Conservation (phyloP, 106 monocot genomes). For the Dendrobium nobile region DNA sequence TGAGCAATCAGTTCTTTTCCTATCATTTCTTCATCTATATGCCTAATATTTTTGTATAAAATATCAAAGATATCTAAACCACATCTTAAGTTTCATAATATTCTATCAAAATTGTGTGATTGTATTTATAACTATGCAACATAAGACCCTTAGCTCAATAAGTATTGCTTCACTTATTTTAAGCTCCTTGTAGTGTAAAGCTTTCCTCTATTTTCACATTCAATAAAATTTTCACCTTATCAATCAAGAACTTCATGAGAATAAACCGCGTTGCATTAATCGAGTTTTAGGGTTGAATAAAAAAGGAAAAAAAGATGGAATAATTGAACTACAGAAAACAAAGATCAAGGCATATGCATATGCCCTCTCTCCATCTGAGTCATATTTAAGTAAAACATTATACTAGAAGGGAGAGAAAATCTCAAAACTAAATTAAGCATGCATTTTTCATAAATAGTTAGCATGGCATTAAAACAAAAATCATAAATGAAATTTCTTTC, state of each 20-base stretch:
- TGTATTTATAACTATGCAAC: neutral
- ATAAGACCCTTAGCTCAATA: neutral
- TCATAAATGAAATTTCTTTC: too few relatives aligned
- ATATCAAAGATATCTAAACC: neutral
- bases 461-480: too few relatives aligned
- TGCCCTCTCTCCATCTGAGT: too few relatives aligned
- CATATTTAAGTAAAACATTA: too few relatives aligned
- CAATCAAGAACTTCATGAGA: too few relatives aligned
- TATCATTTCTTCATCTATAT: neutral
- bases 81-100: neutral
- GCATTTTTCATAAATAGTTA: too few relatives aligned
- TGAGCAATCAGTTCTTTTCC: neutral
- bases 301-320: neutral
- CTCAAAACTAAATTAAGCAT: too few relatives aligned
- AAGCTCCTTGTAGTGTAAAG: neutral
- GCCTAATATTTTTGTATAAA: neutral
- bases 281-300: neutral
- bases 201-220: neutral
- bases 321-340: neutral
- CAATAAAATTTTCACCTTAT: too few relatives aligned
- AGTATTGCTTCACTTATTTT: neutral
- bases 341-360: neutral
- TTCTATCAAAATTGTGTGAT: neutral
- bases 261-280: neutral
- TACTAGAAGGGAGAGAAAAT: too few relatives aligned